Base-by-base conservation (phyloP, 2,329 filamentous ascomycete genomes). In the Tolypocladium paradoxum region DNA sequence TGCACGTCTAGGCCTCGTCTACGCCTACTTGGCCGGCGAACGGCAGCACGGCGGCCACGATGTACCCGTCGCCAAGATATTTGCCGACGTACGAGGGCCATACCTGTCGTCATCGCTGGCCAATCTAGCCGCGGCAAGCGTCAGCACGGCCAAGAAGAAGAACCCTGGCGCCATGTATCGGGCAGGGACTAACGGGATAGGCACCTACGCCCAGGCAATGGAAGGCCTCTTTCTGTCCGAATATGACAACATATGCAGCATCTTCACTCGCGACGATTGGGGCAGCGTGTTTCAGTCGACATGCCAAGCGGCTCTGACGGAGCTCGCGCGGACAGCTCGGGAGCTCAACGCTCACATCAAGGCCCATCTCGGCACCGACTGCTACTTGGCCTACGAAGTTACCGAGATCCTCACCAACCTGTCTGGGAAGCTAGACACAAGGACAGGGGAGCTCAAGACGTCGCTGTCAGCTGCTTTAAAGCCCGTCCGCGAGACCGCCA, bases 381-480 rank as follows among this genome's bases (percentile, higher is more conserved):
- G 92, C 69, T 97, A 89, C 67, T 79, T 99, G 49, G 90, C 90
- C 8, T 99, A 95, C 67, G 93, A 99, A 66, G 88, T 97, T 34
- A 88, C 95, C 34, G 92, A 96, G 62, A 88, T 96, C 55, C 83
- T 97, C 48, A 88, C 89, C 0, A 80, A 79, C 14, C 77, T 96
- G 48, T 90, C 90, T 2, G 85, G 84, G 53, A 84, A 86, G 38
- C 74, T 99, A 4, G 92, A 96, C 57, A 79, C 81, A 5, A 84
- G 86, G 56, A 95, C 90, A 0, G 90, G 90, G 2, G 90, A 96
- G 63, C 77, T 96, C 54, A 96, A 96, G 66, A 76, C 81, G 33
- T 81, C 89, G 6, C 81, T 99, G 50, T 85, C 88, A 6, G 89
- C 95, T 52, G 88, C 90, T 9, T 74, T 97, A 16, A 90, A 93